Base-by-base conservation (phyloP, 257 asterid species). In the Coffea canephora region DNA sequence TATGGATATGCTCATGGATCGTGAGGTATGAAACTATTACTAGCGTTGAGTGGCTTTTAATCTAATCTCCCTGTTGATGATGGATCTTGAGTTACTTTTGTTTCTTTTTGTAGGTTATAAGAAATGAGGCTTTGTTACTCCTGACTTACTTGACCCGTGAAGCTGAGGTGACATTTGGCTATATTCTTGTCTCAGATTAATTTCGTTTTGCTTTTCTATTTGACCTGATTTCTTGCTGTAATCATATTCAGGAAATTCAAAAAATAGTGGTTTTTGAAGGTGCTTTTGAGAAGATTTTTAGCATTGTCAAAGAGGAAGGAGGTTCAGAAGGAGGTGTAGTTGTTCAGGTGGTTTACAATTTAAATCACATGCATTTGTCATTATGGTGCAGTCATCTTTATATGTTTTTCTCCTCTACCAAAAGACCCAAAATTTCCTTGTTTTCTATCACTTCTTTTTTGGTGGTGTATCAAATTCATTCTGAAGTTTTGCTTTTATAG, bases 1-100 rank as follows among this genome's bases (percentile, higher is more conserved):
- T 67, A 92, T 96, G 97, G 99, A 96, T 87, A 96, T 96, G 99
- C 97, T 96, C 81, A 94, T 92, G 97, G 97, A 94, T 82, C 97
- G 97, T 82, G 99, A 94, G 98, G 99, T 96, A 88, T 88, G 83
- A 77, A 82, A 49, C 84, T 77, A 78, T 50, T 74, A 27, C 71
- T 16, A 39, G 57, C 52, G 25, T 36, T 79, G 18, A 73, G 45
- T 55, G 78, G 62, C 39, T 79, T 54, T 67, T 25, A 61, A 1
- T 73, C 12, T 27, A 49, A 21, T 49, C 7, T 52, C 69, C 52
- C 43, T 48, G 64, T n/a, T 80, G 72, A 7, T 77, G 79, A 72
- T 80, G 3, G 68, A 27, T 69, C 77, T 43, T 23, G n/a, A 74
- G 31, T 55, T 61, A 52, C 23, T 12, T 54, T 52, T 48, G 73